Evolutionary conservation across 441 rosid species (phyloP), one percentile per base, ranked within the genome.

Genomic region (Gossypium lobatum): DNA sequence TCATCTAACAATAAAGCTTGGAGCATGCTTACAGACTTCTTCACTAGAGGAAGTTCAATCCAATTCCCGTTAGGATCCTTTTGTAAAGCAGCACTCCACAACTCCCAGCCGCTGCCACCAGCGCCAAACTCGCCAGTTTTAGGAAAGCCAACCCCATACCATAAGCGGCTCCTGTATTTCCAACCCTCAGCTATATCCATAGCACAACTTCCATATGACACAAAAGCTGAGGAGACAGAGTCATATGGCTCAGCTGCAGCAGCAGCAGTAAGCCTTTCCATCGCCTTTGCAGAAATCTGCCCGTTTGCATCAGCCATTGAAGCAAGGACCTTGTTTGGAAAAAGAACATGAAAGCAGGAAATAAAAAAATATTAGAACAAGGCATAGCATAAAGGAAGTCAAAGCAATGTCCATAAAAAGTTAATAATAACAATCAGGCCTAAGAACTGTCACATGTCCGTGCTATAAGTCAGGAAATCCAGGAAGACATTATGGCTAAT

Each of bases 231-330:
- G 75, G 93, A 89, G 88, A 96, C 99, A 75, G 97, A 94, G 79
- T 87, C 96, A 80, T 92, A 96, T 76, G 99, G 98, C 72, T 96
- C 99, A 61, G 98, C 98, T 73, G 98, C 99, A 31, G 96, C 92
- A 0, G 96, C 98, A 58, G 97, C 98, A 66, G 97, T 90, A 57
- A 96, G 93, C 74, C 98, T 92, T 85, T 96, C 99, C 99, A 96
- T 91, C 69, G 81, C 93, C 74, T 88, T 74, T 60, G 95, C 87
- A 79, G 99, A 94, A 78, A 94, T 89, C 87, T 84, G 96, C 79
- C 99, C 98, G 79, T 89, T 92, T 65, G 95, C 88, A 90, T 94
- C 99, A 80, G 98, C 98, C 99, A 96, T 93, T 82, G 98, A 93
- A 79, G 98, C 95, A 76, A 94, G 97, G 77, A 92, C 93, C 99